Conservation (phyloP, 352 stramenopile genomes). For the Phytophthora podocarpi region DNA sequence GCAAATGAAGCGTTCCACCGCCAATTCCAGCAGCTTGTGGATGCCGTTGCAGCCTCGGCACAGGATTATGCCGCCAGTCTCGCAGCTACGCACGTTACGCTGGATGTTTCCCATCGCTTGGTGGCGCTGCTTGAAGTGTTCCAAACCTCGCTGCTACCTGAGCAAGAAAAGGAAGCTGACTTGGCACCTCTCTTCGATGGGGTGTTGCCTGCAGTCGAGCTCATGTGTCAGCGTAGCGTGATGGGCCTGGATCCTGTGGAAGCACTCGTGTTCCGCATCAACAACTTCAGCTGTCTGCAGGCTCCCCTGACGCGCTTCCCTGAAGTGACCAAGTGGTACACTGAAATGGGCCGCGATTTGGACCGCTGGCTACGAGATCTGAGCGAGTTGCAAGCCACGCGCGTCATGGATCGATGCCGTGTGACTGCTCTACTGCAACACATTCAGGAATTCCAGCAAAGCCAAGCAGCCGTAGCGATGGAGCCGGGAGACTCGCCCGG, state of each 20-base stretch:
- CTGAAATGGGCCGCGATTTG: slow-evolving; percentile 39
- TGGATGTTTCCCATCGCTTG: slow-evolving; percentile 66
- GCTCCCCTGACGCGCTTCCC: slow-evolving; percentile 47
- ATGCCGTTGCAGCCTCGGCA: slow-evolving; percentile 46
- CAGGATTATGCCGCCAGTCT: slow-evolving; percentile 70
- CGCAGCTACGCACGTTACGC: slow-evolving; percentile 53
- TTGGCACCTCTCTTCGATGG: slow-evolving; percentile 59
- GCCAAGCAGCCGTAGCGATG: slow-evolving; percentile 5
- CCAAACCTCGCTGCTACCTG: slow-evolving; percentile 59
- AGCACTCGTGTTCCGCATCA: slow-evolving; percentile 69
- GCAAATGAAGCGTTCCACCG: slow-evolving; percentile 55
- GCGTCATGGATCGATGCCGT: slow-evolving; percentile 52
- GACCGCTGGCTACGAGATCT: slow-evolving; percentile 41
- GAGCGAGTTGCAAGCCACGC: slow-evolving; percentile 51
- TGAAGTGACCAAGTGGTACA: slow-evolving; percentile 49
- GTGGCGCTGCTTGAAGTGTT: slow-evolving; percentile 62
- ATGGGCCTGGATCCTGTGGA: slow-evolving; percentile 45
- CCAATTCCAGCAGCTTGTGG: slow-evolving; percentile 58
- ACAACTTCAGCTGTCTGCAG: slow-evolving; percentile 76
- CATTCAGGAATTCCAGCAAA: slow-evolving; percentile 48
- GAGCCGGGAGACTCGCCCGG: slow-evolving; percentile 21
- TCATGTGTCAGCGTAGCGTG: slow-evolving; percentile 58
- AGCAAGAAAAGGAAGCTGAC: slow-evolving; percentile 56
- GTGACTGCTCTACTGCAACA: slow-evolving; percentile 44
- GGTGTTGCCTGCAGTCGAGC: slow-evolving; percentile 49